Evolutionary conservation across 2,329 filamentous ascomycete species (phyloP).

Genomic region (Alternaria arbusti): DNA sequence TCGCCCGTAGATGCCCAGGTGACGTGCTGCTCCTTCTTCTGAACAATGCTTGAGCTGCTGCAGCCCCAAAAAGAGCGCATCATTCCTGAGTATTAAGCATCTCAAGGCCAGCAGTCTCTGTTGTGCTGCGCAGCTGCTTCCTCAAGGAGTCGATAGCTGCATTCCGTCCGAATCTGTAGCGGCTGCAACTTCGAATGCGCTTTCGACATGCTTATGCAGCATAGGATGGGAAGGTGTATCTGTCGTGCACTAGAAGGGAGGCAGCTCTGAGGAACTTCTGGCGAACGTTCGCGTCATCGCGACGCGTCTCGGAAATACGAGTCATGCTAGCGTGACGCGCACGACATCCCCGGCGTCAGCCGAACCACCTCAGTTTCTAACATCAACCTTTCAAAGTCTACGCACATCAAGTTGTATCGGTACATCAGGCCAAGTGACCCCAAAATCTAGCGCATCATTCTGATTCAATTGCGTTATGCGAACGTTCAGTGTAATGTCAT

Average conservation of each 20-base stretch:
- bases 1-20: not conserved
- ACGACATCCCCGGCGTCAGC: not conserved
- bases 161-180: not conserved
- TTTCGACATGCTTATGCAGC: not conserved
- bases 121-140: not conserved
- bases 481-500: not conserved
- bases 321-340: conserved; percentile 1
- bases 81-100: not conserved
- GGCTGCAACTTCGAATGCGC: not conserved
- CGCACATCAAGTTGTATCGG: not conserved
- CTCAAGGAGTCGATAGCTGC: not conserved
- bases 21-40: not conserved
- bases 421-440: not conserved
- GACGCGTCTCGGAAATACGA: not conserved
- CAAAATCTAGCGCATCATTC: not conserved
- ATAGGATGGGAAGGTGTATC: not conserved
- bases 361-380: not conserved
- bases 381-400: not conserved
- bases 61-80: not conserved
- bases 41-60: not conserved
- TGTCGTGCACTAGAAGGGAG: not conserved
- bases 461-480: not conserved
- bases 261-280: not conserved
- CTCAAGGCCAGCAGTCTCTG: not conserved
- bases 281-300: not conserved